phyloP scores from a whole-genome alignment of 1,284 basidiomycete species.

The Stygiomarasmius scandens region DNA sequence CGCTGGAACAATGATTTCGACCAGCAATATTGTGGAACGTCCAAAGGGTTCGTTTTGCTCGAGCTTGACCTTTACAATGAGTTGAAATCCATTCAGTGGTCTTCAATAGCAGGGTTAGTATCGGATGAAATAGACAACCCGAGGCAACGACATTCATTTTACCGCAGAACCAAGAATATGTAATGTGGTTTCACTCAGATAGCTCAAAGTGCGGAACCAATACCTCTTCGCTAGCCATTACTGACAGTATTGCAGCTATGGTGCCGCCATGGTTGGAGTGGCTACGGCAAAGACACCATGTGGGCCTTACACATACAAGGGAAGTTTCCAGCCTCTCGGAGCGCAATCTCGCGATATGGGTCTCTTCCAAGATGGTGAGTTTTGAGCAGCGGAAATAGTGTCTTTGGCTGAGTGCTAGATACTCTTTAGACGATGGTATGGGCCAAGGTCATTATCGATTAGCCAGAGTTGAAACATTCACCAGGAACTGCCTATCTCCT shows the following conservation, averaged over 20 bases:
- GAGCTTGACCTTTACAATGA: not conserved
- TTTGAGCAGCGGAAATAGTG: not conserved
- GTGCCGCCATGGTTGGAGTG: constrained; percentile 63
- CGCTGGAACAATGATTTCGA: constrained; percentile 57
- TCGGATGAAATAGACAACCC: not conserved
- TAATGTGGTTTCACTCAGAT: constrained; percentile 76
- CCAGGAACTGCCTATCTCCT: constrained; percentile 53
- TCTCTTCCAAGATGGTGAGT: constrained; percentile 57
- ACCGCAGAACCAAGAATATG: constrained; percentile 59
- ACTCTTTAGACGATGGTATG: constrained; percentile 43
- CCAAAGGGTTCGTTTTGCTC: constrained; percentile 51
- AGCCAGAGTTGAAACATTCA: not conserved
- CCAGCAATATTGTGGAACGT: constrained; percentile 62
- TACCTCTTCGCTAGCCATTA: not conserved
- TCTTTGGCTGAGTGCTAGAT: not conserved
- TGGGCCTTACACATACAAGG: constrained; percentile 59
- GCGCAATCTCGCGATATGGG: constrained; percentile 65
- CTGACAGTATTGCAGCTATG: constrained; percentile 45
- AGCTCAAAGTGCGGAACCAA: constrained; percentile 50
- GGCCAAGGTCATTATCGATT: not conserved
- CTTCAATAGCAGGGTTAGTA: constrained; percentile 51
- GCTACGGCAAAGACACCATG: constrained; percentile 61
- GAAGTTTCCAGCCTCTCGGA: constrained; percentile 59
- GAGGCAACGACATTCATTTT: constrained; percentile 1
- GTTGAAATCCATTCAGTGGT: constrained; percentile 38